Percentiles rank a stretch among this genome's conserved stretches.
phyloP scores from a whole-genome alignment of 2,329 filamentous ascomycete species.

The Lasiodiplodia gonubiensis region DNA sequence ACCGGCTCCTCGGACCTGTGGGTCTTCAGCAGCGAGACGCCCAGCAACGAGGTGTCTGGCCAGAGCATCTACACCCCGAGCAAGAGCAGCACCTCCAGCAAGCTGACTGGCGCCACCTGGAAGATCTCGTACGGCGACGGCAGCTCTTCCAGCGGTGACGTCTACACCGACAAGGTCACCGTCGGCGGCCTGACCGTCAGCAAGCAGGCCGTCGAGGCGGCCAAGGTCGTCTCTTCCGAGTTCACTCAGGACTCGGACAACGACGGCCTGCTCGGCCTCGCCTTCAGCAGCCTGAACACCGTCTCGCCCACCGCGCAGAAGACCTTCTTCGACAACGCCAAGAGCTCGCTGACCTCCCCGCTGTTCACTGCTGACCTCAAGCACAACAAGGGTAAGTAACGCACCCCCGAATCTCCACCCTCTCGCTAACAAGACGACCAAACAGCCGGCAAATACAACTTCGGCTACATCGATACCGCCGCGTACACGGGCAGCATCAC shows the following conservation, averaged over 20 bases:
- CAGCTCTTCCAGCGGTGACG: conserved; percentile 66
- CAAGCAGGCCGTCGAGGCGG: conserved; percentile 69
- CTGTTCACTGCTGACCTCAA: conserved; percentile 65
- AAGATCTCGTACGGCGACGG: conserved; percentile 70
- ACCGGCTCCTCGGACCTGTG: conserved; percentile 72
- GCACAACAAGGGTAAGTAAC: conserved; percentile 47
- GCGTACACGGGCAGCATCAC: conserved; percentile 65
- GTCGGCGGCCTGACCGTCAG: conserved; percentile 65
- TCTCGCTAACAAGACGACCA: neutral
- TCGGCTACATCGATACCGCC: conserved; percentile 63
- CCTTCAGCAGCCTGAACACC: conserved; percentile 66
- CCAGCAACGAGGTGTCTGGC: conserved; percentile 42
- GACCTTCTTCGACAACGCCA: conserved; percentile 67
- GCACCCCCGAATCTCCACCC: neutral
- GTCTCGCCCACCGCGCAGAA: conserved; percentile 57
- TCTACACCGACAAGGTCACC: conserved; percentile 69
- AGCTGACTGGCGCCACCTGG: conserved; percentile 52
- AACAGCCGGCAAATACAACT: conserved; percentile 57
- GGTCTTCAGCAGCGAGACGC: neutral
- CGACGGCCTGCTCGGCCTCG: conserved; percentile 66
- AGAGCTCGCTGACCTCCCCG: conserved; percentile 55
- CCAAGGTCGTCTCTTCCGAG: conserved; percentile 60
- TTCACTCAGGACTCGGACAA: conserved; percentile 54
- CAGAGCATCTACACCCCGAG: conserved; percentile 64
- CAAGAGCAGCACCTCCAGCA: conserved; percentile 48